These are phyloP conservation scores for Sphagnum fallax DNA, from an alignment of 228 moss, liverwort and hornwort genomes.

Conservation along the genomic window DNA sequence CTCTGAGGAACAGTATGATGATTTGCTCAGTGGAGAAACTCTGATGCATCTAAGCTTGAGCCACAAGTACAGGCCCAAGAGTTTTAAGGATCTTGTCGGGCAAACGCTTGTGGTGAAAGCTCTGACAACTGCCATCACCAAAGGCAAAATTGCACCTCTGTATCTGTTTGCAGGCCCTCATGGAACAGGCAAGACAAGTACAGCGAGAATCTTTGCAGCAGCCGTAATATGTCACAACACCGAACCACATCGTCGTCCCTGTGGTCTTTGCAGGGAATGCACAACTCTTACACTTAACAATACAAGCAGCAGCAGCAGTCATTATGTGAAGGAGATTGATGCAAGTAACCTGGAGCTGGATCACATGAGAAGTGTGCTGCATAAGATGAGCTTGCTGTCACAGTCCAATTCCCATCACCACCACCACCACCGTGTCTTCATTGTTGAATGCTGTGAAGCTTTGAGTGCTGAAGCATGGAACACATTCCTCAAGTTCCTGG, in stretches of 20 bases:
- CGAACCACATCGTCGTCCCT: slow-evolving; percentile 57
- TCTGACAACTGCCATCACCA: slow-evolving; percentile 60
- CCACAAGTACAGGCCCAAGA: slow-evolving; percentile 74
- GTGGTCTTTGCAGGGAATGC: slow-evolving; percentile 77
- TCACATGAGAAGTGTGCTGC: slow-evolving; percentile 20
- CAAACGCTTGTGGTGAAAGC: slow-evolving; percentile 82
- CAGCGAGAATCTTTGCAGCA: slow-evolving; percentile 81
- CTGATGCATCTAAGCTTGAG: slow-evolving; percentile 39
- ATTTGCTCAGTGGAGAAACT: slow-evolving; percentile 9
- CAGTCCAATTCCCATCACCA: slow-evolving; percentile 34
- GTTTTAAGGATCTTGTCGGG: slow-evolving; percentile 76
- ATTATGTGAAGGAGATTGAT: slow-evolving; percentile 49
- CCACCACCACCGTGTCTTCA: slow-evolving; percentile 55
- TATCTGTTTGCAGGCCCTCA: slow-evolving; percentile 82
- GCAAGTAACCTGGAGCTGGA: slow-evolving; percentile 20
- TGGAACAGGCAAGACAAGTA: slow-evolving; percentile 80
- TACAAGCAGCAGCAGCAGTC: slow-evolving; percentile 26
- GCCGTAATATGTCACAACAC: slow-evolving; percentile 72
- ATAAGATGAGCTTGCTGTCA: slow-evolving; percentile 20
- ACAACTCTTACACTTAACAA: slow-evolving; percentile 39
- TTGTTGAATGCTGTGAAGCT: slow-evolving; percentile 78
- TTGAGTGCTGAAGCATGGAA: slow-evolving; percentile 72
- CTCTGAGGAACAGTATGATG: slow-evolving; percentile 11
- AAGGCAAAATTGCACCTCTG: slow-evolving; percentile 76
- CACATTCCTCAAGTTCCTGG: slow-evolving; percentile 71